These are phyloP conservation scores for Cryphonectria radicalis DNA, from an alignment of 2,329 filamentous ascomycete species.

Conservation along the genomic window DNA sequence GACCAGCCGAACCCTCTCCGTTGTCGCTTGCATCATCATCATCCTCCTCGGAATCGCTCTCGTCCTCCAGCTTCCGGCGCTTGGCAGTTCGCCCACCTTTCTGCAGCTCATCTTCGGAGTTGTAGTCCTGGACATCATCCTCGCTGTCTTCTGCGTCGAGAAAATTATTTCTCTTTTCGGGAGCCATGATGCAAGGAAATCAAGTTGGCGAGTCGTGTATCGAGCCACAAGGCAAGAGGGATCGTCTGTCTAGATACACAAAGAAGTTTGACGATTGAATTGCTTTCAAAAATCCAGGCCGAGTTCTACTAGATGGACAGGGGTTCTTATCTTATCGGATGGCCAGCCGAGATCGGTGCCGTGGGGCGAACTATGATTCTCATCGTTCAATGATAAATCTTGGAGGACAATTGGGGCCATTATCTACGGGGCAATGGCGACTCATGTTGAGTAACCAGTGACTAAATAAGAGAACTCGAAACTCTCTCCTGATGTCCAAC, in stretches of 20 bases:
- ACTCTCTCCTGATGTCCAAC: background rate
- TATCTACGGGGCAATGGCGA: slow-evolving; percentile 7
- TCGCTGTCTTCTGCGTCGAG: slow-evolving; percentile 65
- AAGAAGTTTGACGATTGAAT: slow-evolving; percentile 16
- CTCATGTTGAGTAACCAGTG: slow-evolving; percentile 4
- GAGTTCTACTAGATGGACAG: background rate
- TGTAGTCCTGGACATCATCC: slow-evolving; percentile 62
- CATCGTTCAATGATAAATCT: background rate
- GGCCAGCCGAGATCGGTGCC: slow-evolving; percentile 29
- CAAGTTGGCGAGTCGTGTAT: background rate
- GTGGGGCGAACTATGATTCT: slow-evolving; percentile 14
- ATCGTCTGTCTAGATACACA: background rate
- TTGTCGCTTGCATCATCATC: slow-evolving; percentile 43
- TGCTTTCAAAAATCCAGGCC: slow-evolving; percentile 4
- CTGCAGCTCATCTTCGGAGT: slow-evolving; percentile 67
- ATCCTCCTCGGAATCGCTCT: slow-evolving; percentile 43
- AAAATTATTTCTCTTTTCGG: slow-evolving; percentile 74
- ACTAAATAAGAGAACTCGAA: slow-evolving; percentile 12
- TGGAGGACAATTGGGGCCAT: slow-evolving; percentile 14
- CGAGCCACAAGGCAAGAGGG: background rate
- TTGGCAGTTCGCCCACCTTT: slow-evolving; percentile 68
- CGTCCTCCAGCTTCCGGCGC: slow-evolving; percentile 61
- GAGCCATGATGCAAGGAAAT: slow-evolving; percentile 55
- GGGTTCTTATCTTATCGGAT: slow-evolving; percentile 24
- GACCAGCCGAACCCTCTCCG: slow-evolving; percentile 37